Evolutionary conservation across 306 rosid species (phyloP).

Genomic region (Corylus americana): DNA sequence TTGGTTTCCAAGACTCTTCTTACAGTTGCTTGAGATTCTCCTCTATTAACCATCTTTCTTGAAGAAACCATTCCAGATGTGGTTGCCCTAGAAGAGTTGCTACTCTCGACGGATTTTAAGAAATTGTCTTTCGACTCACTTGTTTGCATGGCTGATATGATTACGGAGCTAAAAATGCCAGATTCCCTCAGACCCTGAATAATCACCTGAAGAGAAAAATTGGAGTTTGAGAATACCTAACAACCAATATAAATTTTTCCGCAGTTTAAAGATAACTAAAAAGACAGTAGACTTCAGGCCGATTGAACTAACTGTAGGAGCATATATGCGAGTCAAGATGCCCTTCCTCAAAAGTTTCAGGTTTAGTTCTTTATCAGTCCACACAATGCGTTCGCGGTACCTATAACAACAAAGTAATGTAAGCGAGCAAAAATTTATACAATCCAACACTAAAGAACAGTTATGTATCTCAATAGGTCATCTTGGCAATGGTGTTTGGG

Average conservation of each 20-base stretch:
- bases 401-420: constrained; percentile 42
- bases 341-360: constrained; percentile 81
- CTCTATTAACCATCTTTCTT: constrained; percentile 58
- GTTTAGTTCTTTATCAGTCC: constrained; percentile 69
- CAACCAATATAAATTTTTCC: neutral
- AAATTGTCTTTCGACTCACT: constrained; percentile 60
- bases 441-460: constrained; percentile 14
- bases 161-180: constrained; percentile 62
- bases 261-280: constrained; percentile 13
- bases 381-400: constrained; percentile 87
- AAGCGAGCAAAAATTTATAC: constrained; percentile 1
- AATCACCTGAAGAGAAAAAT: constrained; percentile 59
- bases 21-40: constrained; percentile 52
- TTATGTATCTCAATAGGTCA: neutral
- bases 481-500: neutral
- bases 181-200: constrained; percentile 80
- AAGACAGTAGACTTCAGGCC: constrained; percentile 5
- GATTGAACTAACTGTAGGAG: constrained; percentile 69
- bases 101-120: constrained; percentile 66
- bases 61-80: constrained; percentile 46
- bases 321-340: constrained; percentile 76
- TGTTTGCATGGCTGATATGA: constrained; percentile 63
- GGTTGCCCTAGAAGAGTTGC: constrained; percentile 59
- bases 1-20: constrained; percentile 69
- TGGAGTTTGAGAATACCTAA: constrained; percentile 8